Conservation (phyloP, 352 stramenopile species). For the Pythium coloratum region DNA sequence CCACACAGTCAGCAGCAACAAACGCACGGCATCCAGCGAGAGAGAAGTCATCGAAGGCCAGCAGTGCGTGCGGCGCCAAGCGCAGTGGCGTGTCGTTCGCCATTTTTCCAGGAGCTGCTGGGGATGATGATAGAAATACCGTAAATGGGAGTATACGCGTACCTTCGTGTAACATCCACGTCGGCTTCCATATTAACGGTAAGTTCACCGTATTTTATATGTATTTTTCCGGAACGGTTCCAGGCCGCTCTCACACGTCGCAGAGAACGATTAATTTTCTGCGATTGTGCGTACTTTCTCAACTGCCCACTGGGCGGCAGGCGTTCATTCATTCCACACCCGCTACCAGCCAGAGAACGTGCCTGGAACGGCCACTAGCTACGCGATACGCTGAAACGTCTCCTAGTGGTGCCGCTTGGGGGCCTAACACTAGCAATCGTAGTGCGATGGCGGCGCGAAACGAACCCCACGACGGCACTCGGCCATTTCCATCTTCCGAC, state of each 20-base stretch:
- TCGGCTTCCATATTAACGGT: background rate
- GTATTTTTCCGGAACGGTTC: background rate
- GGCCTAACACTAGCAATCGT: background rate
- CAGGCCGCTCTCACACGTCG: background rate
- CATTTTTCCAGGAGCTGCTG: background rate
- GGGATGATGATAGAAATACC: background rate
- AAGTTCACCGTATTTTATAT: background rate
- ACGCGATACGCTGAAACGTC: background rate
- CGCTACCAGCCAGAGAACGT: background rate
- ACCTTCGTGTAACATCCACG: conserved; percentile 18
- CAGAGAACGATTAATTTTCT: background rate
- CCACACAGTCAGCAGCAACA: background rate
- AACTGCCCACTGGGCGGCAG: background rate
- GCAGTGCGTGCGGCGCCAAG: conserved; percentile 37
- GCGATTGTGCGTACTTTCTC: background rate
- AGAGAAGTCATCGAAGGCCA: conserved; percentile 76
- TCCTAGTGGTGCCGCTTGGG: background rate
- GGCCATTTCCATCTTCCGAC: conserved; percentile 2
- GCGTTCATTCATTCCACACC: no score
- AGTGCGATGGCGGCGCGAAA: background rate
- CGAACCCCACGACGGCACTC: background rate
- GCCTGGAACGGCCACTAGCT: background rate
- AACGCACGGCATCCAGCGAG: conserved; percentile 53
- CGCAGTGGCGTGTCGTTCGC: background rate
- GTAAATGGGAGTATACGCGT: conserved; percentile 6